Conservation (phyloP, 192 early-diverging fungal genomes). For the Umbelopsis isabellina region DNA sequence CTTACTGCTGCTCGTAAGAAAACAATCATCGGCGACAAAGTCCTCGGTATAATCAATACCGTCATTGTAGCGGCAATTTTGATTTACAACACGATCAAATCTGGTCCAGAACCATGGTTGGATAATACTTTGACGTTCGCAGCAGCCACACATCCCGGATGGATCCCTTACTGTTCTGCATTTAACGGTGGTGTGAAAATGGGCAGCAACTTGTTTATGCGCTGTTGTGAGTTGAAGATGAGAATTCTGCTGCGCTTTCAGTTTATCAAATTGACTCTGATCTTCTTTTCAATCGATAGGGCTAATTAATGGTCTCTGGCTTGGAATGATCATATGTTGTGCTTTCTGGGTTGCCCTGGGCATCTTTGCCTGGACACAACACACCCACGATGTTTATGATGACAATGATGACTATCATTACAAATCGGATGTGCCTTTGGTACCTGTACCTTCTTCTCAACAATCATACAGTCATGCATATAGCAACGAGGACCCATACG, state of each 20-base stretch:
- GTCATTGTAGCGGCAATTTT: neutral
- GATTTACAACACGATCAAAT: conserved; percentile 18
- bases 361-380: conserved; percentile 12
- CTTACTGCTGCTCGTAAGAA: neutral
- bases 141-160: neutral
- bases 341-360: conserved; percentile 5
- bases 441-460: neutral
- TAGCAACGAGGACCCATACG: neutral
- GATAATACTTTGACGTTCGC: neutral
- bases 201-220: conserved; percentile 1
- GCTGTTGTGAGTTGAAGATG: neutral
- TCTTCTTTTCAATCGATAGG: neutral
- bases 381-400: conserved; percentile 3
- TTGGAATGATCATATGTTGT: conserved; percentile 4
- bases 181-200: neutral
- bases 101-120: neutral
- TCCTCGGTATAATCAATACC: neutral
- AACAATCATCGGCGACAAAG: neutral
- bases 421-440: conserved; percentile 2
- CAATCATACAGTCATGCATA: neutral
- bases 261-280: neutral
- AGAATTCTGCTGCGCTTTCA: neutral
- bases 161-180: neutral
- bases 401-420: conserved; percentile 8
- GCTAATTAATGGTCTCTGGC: conserved; percentile 12